Evolutionary conservation across 345 rosid genomes (phyloP), one percentile per base, ranked within the genome.

Genomic region (Durio zibethinus): DNA sequence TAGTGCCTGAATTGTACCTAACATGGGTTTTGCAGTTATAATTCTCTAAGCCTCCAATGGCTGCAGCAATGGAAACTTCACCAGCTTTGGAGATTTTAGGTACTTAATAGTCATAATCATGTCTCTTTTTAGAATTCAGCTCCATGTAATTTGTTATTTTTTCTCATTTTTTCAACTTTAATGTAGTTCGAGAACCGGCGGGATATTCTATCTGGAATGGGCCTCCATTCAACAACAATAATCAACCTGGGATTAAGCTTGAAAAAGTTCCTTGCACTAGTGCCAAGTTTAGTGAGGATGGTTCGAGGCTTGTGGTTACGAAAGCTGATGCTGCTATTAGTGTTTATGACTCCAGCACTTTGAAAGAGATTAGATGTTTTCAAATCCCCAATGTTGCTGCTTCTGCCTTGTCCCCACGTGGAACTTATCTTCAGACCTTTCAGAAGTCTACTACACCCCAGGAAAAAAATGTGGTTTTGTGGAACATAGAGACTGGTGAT

Each of bases 341-440:
- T 59, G 67, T 96, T 27, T 96, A 92, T 80, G 93, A 92, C 61
- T 90, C 91, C 64, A 29, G 78, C 66, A 88, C 73, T 82, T 88
- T 83, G 70, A 84, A 77, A 74, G 94, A 92, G 85, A 84, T 87
- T 21, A 87, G 90, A 75, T 86, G 87, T 6, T 93, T 93, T 53
- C 83, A 90, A 59, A 74, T 92, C 54, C 83, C 89, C 10, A 79
- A 86, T 87, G 85, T 95, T 64, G 77, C 80, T 4, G 90, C 94
- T 42, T 87, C 94, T 33, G 74, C 86, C 36, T 73, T 93, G 78
- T 96, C 99, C 10, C 94, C 99, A 0, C 52, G 88, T 4, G 98
- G 98, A 79, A 89, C 94, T 72, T 93, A 87, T 73, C 89, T 93
- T 57, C 98, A 92, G 80, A 91, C 97, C 16, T 96, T 96, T 81